A percentile compares a stretch with the other conserved stretches of the same genome.
phyloP scores from a whole-genome alignment of 495 filamentous ascomycete species.

The Aspergillus bertholletiae region DNA sequence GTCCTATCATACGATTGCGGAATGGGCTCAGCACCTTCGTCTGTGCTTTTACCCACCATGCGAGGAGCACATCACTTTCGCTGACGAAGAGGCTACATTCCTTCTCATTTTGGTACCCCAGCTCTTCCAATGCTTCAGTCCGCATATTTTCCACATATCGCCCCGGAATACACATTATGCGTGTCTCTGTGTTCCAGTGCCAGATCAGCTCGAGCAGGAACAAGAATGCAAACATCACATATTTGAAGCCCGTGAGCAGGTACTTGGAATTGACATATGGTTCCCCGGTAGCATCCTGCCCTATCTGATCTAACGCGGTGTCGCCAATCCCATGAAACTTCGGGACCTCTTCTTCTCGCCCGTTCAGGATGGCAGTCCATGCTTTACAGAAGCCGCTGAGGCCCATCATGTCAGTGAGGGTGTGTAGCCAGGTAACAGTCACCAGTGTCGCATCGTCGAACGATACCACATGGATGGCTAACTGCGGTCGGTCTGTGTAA shows the following conservation, averaged over 20 bases:
- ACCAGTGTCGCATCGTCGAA: constrained; percentile 48
- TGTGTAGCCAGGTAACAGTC: constrained; percentile 39
- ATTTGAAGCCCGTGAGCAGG: constrained; percentile 6
- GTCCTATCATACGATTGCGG: constrained; percentile 12
- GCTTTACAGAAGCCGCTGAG: constrained; percentile 13
- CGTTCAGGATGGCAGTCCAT: constrained; percentile 16
- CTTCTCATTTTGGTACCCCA: not conserved
- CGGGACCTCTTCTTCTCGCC: constrained; percentile 11
- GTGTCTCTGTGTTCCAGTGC: constrained; percentile 22
- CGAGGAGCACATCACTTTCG: constrained; percentile 25
- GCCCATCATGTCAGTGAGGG: constrained; percentile 42
- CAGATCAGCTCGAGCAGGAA: constrained; percentile 25
- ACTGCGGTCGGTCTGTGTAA: constrained; percentile 41
- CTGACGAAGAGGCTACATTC: constrained; percentile 16
- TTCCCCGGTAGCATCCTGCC: not conserved
- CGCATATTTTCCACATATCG: constrained; percentile 11
- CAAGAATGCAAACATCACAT: constrained; percentile 18
- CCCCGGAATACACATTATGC: constrained; percentile 18
- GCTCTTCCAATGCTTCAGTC: constrained; percentile 7
- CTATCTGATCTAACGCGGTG: constrained; percentile 4
- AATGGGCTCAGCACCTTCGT: constrained; percentile 10
- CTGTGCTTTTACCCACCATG: constrained; percentile 21
- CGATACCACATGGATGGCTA: constrained; percentile 40
- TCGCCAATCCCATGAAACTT: constrained; percentile 1
- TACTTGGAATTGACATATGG: constrained; percentile 13